Conservation (phyloP, 768 basidiomycete species). For the Polyporus arcularius region DNA sequence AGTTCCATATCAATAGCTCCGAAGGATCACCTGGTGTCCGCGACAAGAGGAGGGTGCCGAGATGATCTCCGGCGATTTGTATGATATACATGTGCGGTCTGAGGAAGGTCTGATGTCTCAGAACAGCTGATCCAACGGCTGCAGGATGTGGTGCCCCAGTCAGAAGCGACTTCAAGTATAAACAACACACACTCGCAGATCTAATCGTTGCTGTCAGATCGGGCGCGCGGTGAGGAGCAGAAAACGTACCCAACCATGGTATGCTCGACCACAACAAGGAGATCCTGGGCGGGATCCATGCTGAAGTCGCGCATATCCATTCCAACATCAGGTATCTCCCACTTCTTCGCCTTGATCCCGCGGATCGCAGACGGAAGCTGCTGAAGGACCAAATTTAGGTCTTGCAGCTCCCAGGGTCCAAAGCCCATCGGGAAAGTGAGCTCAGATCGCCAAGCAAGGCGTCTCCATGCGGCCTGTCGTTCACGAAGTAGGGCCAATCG, state of each 20-base stretch:
- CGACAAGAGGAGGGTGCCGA: conserved; percentile 47
- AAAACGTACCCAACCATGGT: conserved; percentile 10
- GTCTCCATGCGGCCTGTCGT: conserved; percentile 21
- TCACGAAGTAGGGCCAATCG: conserved; percentile 38
- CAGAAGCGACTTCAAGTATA: no score
- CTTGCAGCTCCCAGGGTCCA: conserved; percentile 50
- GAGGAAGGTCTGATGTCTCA: conserved; percentile 17
- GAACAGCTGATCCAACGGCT: conserved; percentile 19
- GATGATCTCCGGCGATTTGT: conserved; percentile 52
- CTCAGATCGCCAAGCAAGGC: conserved; percentile 2
- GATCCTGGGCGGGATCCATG: conserved; percentile 66
- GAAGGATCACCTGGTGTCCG: conserved; percentile 30
- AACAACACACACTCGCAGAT: no score
- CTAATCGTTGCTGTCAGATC: no score
- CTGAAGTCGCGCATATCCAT: conserved; percentile 51
- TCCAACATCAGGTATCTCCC: conserved; percentile 38
- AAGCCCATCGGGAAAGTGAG: conserved; percentile 37
- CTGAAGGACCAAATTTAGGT: conserved; percentile 40
- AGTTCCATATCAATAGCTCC: conserved; percentile 63
- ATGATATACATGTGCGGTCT: conserved; percentile 39
- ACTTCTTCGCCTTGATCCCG: conserved; percentile 44
- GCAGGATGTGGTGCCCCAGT: conserved; percentile 35
- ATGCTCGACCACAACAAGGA: conserved; percentile 53
- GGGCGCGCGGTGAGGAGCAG: no score
- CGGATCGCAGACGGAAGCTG: conserved; percentile 51